Evolutionary conservation across 1,284 basidiomycete genomes (phyloP).

Genomic region (Cutaneotrichosporon arboriforme): DNA sequence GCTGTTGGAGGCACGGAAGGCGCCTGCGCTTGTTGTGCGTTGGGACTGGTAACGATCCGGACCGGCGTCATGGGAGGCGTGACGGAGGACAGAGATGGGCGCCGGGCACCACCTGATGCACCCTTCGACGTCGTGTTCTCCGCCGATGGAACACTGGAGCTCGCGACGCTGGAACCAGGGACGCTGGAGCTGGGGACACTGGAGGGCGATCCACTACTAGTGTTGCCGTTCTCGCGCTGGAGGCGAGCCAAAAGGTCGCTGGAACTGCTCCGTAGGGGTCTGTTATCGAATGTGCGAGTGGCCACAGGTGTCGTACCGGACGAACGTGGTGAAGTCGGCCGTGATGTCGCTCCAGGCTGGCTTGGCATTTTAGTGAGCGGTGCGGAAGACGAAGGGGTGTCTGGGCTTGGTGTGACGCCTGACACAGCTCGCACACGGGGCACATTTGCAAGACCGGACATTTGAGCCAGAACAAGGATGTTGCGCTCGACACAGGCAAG

Average conservation of each 20-base stretch:
- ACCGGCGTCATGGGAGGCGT: constrained; percentile 12
- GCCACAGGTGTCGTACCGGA: constrained; percentile 1
- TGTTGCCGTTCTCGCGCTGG: constrained; percentile 3
- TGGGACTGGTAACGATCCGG: constrained; percentile 2
- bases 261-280: constrained; percentile 13
- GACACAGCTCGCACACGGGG: neutral
- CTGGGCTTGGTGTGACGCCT: neutral
- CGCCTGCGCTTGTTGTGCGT: neutral
- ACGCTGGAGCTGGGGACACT: neutral
- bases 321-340: neutral
- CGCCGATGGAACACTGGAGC: neutral
- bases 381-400: neutral
- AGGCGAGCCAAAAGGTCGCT: constrained; percentile 15
- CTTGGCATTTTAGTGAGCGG: neutral
- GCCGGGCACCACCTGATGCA: neutral
- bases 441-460: constrained; percentile 47
- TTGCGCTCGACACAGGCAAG: constrained; percentile 46
- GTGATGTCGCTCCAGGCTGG: neutral
- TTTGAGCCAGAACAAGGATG: constrained; percentile 60
- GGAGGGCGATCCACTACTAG: neutral
- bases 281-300: constrained; percentile 4
- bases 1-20: constrained; percentile 16
- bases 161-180: neutral
- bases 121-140: neutral
- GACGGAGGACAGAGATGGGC: neutral